phyloP scores from a whole-genome alignment of 176 grass and related monocot species.

The Eleusine indica region DNA sequence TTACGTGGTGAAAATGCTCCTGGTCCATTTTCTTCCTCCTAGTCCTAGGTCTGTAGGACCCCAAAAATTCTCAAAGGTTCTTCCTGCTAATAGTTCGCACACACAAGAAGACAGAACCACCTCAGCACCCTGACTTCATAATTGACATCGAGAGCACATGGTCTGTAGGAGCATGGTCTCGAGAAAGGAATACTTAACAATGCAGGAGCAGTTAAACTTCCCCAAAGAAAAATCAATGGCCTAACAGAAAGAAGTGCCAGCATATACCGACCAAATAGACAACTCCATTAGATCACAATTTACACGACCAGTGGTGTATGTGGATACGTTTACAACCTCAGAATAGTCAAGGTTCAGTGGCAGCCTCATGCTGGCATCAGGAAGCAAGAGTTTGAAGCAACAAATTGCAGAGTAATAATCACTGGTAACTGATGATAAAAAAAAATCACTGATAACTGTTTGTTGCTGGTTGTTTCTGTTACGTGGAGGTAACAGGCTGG shows the following conservation, averaged over 20 bases:
- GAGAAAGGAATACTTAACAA: neutral
- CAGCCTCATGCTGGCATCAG: neutral
- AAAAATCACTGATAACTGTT: too few species aligned
- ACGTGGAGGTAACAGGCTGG: neutral
- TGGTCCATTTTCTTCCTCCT: neutral
- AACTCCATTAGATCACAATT: neutral
- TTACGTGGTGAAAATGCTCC: neutral
- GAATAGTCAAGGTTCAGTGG: neutral
- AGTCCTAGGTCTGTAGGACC: too few species aligned
- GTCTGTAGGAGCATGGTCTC: neutral
- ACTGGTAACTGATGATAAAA: too few species aligned
- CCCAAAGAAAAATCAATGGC: neutral
- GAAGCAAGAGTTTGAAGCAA: neutral
- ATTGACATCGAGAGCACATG: slow-evolving; percentile 30
- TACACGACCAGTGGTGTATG: too few species aligned
- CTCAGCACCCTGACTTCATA: slow-evolving; percentile 14
- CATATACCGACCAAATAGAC: neutral
- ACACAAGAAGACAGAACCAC: slow-evolving; percentile 7
- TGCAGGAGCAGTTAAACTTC: slow-evolving; percentile 26
- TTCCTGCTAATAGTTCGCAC: slow-evolving; percentile 1
- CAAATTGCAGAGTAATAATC: neutral
- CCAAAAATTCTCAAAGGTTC: neutral
- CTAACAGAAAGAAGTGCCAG: neutral
- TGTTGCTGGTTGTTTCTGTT: neutral
- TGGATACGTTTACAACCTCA: too few species aligned